Base-by-base conservation (phyloP, 495 filamentous ascomycete species). In the Penicillium coffeae region DNA sequence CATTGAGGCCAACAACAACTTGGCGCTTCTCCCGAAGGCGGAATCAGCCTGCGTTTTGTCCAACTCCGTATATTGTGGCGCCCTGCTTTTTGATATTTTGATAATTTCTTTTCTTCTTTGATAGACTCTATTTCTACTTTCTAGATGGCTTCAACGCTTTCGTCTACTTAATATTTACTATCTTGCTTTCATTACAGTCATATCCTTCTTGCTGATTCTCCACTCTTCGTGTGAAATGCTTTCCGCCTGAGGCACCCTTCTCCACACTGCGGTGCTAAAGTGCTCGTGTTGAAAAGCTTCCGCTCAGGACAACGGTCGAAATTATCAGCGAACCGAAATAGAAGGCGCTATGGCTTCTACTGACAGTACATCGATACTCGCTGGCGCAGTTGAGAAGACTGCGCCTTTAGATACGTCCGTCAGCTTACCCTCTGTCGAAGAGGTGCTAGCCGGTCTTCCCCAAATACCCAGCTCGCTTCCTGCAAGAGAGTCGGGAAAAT, bases 371-470 rank as follows among this genome's bases (percentile, higher is more conserved):
- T 20, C 30, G 8, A 18, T 12, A 19, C 42, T 21, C 34, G 27
- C 9, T 9, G 27, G 27, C 30, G 3, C 12, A 13, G 15, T 10
- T 12, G 42, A 34, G 15, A 21, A 27, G 30, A 2, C 27, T 8
- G 14, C 15, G 16, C 9, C 15, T 13, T 33, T 30, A 21, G 15
- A 16, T 27, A 34, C 45, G 27, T 39, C 22, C n/a, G 47, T 66
- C 34, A 56, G 64, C 8, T 45, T 64, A 8, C 67, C 65, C 44
- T 50, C 62, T 3, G 47, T 64, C 22, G 45, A 51, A 8, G 36
- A 61, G 16, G 33, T 71, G 4, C 41, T 71, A 33, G 50, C 67
- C 15, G 54, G 59, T 20, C 41, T 63, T 27, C 36, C 56, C 15
- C 48, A 42, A n/a, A 12, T 21, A 33, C 51, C 56, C 20, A 59